phyloP scores from a whole-genome alignment of 805 yeast genomes.

The Wickerhamiella siamensis region DNA sequence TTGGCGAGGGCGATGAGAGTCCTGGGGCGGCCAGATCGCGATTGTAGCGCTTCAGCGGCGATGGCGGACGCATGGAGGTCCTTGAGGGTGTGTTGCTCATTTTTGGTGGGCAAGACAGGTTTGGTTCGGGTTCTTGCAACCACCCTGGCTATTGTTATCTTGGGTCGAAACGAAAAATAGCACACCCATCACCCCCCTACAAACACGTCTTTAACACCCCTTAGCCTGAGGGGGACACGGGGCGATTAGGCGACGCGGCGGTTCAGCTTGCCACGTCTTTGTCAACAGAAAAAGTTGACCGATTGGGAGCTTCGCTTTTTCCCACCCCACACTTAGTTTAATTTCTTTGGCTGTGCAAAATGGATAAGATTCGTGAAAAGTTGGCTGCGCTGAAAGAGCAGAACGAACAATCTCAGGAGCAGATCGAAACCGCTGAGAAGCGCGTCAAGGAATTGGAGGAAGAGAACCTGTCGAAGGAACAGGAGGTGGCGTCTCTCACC shows the following conservation, averaged over 20 bases:
- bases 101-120: too few relatives aligned
- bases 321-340: conserved; percentile 1
- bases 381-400: conserved; percentile 59
- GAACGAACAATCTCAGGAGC: conserved; percentile 95
- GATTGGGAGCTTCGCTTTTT: not conserved
- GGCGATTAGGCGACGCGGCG: not conserved
- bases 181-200: too few relatives aligned
- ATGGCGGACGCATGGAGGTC: not conserved
- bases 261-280: conserved; percentile 1
- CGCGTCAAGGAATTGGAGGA: conserved; percentile 85
- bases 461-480: conserved; percentile 81
- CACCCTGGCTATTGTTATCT: too few relatives aligned
- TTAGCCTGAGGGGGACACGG: too few relatives aligned
- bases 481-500: conserved; percentile 82
- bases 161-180: too few relatives aligned
- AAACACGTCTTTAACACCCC: too few relatives aligned
- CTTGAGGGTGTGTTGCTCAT: conserved; percentile 1
- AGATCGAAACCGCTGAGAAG: conserved; percentile 72
- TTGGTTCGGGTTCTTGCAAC: too few relatives aligned
- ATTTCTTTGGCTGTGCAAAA: too few relatives aligned
- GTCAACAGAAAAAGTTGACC: too few relatives aligned
- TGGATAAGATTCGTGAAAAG: conserved; percentile 22
- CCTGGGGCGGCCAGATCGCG: conserved; percentile 1
- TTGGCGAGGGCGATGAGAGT: not conserved
- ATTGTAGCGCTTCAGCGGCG: not conserved